Evolutionary conservation across 1,284 basidiomycete genomes (phyloP).

Genomic region (Ceratobasidium papillatum): DNA sequence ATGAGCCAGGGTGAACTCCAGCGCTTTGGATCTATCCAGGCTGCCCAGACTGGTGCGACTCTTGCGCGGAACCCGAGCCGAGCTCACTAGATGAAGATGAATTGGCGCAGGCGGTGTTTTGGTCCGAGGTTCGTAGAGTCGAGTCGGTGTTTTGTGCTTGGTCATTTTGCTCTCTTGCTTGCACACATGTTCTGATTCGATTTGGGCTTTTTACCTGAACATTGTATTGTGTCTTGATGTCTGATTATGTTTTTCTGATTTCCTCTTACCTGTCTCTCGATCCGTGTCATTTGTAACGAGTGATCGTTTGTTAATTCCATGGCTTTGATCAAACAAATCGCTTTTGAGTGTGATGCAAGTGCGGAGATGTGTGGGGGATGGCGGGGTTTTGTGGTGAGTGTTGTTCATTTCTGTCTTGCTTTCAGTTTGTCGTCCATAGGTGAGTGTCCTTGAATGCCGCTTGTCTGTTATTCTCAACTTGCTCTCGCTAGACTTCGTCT

Average conservation of each 20-base stretch:
- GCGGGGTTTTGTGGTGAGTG: background rate
- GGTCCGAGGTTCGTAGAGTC: constrained; percentile 9
- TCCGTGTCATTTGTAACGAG: constrained; percentile 37
- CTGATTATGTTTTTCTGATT: constrained; percentile 12
- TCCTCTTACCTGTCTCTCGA: constrained; percentile 9
- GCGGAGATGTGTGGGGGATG: background rate
- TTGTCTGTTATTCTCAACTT: background rate
- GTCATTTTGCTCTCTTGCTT: constrained; percentile 1
- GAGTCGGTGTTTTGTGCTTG: background rate
- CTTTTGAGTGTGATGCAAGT: constrained; percentile 15
- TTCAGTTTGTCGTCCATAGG: too few relatives aligned
- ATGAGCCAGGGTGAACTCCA: constrained; percentile 80
- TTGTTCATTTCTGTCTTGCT: background rate
- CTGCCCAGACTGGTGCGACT: constrained; percentile 75
- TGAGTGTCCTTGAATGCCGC: background rate
- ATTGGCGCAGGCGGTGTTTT: constrained; percentile 9
- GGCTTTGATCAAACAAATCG: constrained; percentile 8
- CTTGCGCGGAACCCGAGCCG: constrained; percentile 64
- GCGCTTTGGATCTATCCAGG: constrained; percentile 85
- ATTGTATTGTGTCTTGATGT: constrained; percentile 1
- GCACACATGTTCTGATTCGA: background rate
- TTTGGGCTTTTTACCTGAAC: background rate
- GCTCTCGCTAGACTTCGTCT: background rate
- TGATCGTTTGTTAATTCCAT: constrained; percentile 35
- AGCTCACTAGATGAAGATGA: constrained; percentile 13